Conservation (phyloP, 106 monocot genomes). For the Dendrobium chrysotoxum region DNA sequence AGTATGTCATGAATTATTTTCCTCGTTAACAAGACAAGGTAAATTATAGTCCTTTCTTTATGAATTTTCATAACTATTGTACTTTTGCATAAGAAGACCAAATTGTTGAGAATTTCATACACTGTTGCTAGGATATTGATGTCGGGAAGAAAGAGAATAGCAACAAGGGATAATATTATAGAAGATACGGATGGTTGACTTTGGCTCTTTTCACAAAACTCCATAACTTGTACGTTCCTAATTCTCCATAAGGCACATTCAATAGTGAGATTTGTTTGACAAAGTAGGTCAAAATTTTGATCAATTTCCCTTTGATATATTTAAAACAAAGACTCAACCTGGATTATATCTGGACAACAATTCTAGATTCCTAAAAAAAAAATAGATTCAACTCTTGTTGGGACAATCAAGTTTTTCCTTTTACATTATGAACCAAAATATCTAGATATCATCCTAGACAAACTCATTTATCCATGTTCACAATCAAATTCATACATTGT, state of each 20-base stretch:
- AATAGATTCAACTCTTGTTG: background rate
- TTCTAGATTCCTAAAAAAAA: background rate
- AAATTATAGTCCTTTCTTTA: too few relatives aligned
- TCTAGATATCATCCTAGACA: too few relatives aligned
- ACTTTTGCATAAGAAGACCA: too few relatives aligned
- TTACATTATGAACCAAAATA: background rate
- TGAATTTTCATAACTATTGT: too few relatives aligned
- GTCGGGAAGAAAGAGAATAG: background rate
- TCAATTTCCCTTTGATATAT: background rate
- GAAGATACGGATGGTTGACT: background rate
- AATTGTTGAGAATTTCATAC: too few relatives aligned
- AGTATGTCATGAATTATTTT: too few relatives aligned
- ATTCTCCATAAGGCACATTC: background rate
- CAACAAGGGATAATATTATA: background rate
- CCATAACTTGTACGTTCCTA: background rate
- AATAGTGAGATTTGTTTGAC: background rate
- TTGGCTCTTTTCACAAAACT: background rate
- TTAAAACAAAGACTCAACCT: background rate
- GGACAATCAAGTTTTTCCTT: constrained; percentile 1
- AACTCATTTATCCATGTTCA: too few relatives aligned
- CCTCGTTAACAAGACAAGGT: too few relatives aligned
- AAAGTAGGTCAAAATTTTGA: background rate
- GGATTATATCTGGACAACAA: background rate
- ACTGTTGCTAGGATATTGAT: background rate
- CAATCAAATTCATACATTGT: too few relatives aligned